Base-by-base conservation (phyloP, 2,329 filamentous ascomycete species). In the Alternaria sp. region DNA sequence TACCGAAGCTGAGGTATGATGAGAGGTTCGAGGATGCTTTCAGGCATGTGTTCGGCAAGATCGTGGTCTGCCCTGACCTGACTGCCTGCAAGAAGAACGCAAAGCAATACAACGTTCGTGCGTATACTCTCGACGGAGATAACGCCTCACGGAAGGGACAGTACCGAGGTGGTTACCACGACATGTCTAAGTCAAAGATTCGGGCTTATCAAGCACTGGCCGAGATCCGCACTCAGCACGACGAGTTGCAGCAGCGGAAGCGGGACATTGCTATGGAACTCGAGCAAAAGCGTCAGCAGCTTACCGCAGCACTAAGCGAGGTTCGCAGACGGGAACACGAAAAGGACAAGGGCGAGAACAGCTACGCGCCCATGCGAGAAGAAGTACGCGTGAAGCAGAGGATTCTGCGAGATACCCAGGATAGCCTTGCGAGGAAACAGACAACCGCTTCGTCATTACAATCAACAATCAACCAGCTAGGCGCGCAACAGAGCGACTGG, bases 71-170 rank as follows among this genome's bases (percentile, higher is more conserved):
- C 69, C 94, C 94, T 3, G 97, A 93, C 68, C 82, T 99, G 64
- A 88, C 92, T 50, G 88, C 97, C 60, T 95, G 94, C 49, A 88
- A 91, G 12, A 93, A 97, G 74, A 97, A 97, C 76, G 92, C 95
- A 22, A 89, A 94, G 72, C 97, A 92, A 71, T 94, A 98, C 72
- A 92, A 92, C 18, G 89, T 98, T 25, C 93, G 93, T 71, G 94
- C 93, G 34, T 97, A 99, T 67, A 99, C 95, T 0, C 91, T 92
- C 4, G 94, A 98, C 59, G 95, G 95, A 78, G 94, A 98, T 79
- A 92, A 92, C 32, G 94, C 93, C 1, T 96, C 97, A 81, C 97
- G 96, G 81, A 91, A 94, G 70, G 95, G 95, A 80, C 94, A 94
- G 14, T 88, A 99, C 83, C 97, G 93, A 50, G 95, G 95, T 83